These are phyloP conservation scores for Aspergillus ochraceus DNA, from an alignment of 2,329 filamentous ascomycete genomes.

Conservation along the genomic window DNA sequence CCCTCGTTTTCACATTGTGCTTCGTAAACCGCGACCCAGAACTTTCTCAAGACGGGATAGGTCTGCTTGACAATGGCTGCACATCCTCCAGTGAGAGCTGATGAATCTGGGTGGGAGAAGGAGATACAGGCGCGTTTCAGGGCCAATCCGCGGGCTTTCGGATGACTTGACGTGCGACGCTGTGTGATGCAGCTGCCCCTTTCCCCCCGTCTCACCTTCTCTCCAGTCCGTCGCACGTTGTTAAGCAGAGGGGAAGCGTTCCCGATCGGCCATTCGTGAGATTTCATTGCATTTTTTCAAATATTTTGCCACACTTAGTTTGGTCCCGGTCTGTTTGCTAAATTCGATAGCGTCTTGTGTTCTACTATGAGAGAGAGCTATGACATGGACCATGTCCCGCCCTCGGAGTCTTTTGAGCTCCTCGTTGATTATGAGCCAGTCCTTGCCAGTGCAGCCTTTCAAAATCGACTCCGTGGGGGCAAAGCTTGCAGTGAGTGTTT, in stretches of 20 bases:
- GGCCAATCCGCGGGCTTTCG: background rate
- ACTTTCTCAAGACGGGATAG: background rate
- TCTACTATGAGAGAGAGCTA: background rate
- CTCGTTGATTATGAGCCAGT: background rate
- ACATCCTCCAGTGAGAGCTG: too few species aligned
- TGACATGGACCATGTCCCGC: background rate
- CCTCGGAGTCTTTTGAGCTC: background rate
- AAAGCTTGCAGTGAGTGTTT: too few species aligned
- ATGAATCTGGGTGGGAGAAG: too few species aligned
- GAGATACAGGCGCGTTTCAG: background rate
- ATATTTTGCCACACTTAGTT: background rate
- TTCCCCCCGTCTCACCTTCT: background rate
- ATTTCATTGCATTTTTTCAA: background rate
- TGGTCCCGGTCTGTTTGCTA: background rate
- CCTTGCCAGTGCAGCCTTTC: background rate
- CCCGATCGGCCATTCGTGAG: background rate
- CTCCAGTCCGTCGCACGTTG: background rate
- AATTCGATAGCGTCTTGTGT: background rate
- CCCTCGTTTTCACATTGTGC: background rate
- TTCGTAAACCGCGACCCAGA: background rate
- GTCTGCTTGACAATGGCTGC: background rate
- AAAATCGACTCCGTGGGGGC: too few species aligned
- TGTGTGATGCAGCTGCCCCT: conserved; percentile 5
- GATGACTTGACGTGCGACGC: conserved; percentile 12
- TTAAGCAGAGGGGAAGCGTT: background rate